Evolutionary conservation across 495 filamentous ascomycete genomes (phyloP).

Genomic region (Xylaria venustula): DNA sequence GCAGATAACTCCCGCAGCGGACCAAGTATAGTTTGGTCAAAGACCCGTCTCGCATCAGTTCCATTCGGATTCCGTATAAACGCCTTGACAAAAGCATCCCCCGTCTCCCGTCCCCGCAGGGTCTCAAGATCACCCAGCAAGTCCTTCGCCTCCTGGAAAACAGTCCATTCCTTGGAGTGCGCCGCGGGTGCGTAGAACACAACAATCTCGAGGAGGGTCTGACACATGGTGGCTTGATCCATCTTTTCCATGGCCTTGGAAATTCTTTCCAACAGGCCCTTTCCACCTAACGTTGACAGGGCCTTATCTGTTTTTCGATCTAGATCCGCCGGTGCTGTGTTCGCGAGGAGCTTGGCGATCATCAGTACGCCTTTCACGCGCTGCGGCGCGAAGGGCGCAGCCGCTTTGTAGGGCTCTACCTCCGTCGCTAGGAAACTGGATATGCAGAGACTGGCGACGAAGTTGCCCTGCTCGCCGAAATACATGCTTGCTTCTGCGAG

Average conservation of each 20-base stretch:
- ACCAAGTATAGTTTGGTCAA: slow-evolving; percentile 34
- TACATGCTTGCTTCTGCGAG: slow-evolving; percentile 26
- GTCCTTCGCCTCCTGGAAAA: slow-evolving; percentile 32
- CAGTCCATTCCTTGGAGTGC: slow-evolving; percentile 33
- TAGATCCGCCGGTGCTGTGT: slow-evolving; percentile 23
- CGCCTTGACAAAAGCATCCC: slow-evolving; percentile 31
- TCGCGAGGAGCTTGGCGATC: slow-evolving; percentile 37
- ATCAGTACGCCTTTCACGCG: slow-evolving; percentile 39
- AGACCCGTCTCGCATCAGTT: slow-evolving; percentile 31
- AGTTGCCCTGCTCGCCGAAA: slow-evolving; percentile 24
- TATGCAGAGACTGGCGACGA: slow-evolving; percentile 34
- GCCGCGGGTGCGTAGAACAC: slow-evolving; percentile 30
- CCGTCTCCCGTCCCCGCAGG: slow-evolving; percentile 35
- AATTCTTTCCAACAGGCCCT: slow-evolving; percentile 15
- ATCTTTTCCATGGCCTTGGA: slow-evolving; percentile 25
- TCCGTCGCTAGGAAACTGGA: slow-evolving; percentile 36
- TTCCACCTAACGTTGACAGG: neutral
- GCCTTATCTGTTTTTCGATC: neutral
- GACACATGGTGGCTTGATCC: slow-evolving; percentile 43
- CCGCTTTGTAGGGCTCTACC: slow-evolving; percentile 34
- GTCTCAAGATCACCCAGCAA: slow-evolving; percentile 38
- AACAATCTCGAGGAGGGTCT: slow-evolving; percentile 35
- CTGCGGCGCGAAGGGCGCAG: slow-evolving; percentile 36
- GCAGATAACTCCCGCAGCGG: slow-evolving; percentile 34
- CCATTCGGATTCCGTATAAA: slow-evolving; percentile 37